These are phyloP conservation scores for Flagelloscypha sp. DNA, from an alignment of 768 basidiomycete species.

Conservation along the genomic window DNA sequence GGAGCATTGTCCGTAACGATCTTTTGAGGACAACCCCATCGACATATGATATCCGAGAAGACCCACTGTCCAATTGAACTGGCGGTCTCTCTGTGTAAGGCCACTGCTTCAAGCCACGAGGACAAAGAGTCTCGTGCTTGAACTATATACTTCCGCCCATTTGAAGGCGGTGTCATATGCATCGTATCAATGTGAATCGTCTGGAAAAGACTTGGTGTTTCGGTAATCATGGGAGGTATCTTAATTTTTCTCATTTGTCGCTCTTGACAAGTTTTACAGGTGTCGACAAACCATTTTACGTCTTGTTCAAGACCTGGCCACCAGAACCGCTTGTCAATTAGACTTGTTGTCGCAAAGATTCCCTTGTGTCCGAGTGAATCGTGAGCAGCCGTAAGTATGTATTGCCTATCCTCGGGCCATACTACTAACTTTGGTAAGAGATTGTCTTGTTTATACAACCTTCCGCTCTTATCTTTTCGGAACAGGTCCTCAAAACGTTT, in stretches of 20 bases:
- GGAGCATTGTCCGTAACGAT: conserved; percentile 29
- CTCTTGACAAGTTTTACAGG: conserved; percentile 25
- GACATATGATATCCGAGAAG: conserved; percentile 25
- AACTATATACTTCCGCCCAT: conserved; percentile 16
- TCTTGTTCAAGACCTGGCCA: conserved; percentile 17
- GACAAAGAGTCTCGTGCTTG: conserved; percentile 19
- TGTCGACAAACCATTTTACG: conserved; percentile 22
- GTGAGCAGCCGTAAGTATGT: background rate
- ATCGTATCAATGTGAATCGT: conserved; percentile 22
- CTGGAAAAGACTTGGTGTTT: conserved; percentile 18
- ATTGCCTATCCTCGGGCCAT: background rate
- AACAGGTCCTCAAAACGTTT: too few species aligned
- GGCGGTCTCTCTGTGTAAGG: conserved; percentile 15
- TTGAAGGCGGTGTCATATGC: conserved; percentile 16
- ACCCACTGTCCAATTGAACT: conserved; percentile 17
- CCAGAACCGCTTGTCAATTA: conserved; percentile 14
- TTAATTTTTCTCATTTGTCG: conserved; percentile 14
- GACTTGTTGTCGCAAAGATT: conserved; percentile 3
- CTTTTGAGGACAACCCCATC: conserved; percentile 26
- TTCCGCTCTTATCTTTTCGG: too few species aligned
- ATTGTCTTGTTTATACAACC: too few species aligned
- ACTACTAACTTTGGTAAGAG: conserved; percentile 18
- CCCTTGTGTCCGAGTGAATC: conserved; percentile 11
- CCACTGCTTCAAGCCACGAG: conserved; percentile 14
- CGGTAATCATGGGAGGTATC: conserved; percentile 20